Evolutionary conservation across 106 monocot species (phyloP).

Genomic region (Acanthochlamys bracteata): DNA sequence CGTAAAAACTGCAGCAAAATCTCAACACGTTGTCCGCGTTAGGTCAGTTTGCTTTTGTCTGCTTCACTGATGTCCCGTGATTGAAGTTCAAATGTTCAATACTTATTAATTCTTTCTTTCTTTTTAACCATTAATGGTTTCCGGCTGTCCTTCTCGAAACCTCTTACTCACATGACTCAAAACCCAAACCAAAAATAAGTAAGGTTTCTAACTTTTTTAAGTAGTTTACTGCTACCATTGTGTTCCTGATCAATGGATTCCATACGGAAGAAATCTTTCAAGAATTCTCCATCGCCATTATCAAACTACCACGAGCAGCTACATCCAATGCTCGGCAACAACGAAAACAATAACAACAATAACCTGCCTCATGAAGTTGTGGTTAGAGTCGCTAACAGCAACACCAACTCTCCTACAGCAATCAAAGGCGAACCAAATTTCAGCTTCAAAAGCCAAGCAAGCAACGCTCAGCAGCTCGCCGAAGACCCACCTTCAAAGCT

Average conservation of each 20-base stretch:
- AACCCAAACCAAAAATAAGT: not conserved
- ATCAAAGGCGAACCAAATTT: not conserved
- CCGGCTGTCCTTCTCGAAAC: not conserved
- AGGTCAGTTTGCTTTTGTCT: too few species aligned
- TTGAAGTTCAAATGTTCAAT: too few species aligned
- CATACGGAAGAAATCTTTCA: slow-evolving; percentile 30
- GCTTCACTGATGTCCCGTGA: too few species aligned
- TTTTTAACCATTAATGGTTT: not conserved
- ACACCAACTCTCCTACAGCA: not conserved
- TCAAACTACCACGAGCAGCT: slow-evolving; percentile 18
- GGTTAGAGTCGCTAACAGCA: slow-evolving; percentile 29
- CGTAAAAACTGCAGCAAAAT: too few species aligned
- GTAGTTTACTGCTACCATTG: not conserved
- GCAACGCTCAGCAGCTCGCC: not conserved
- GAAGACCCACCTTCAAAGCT: slow-evolving; percentile 41
- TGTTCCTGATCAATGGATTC: slow-evolving; percentile 24
- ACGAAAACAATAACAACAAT: not conserved
- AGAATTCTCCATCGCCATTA: slow-evolving; percentile 6
- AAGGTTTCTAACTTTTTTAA: not conserved
- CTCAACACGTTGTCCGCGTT: too few species aligned
- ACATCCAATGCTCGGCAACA: slow-evolving; percentile 29
- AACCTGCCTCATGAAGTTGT: slow-evolving; percentile 10
- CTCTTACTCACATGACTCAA: not conserved
- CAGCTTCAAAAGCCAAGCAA: not conserved
- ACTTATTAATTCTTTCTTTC: too few species aligned